Evolutionary conservation across 306 rosid species (phyloP), one percentile per base, ranked within the genome.

Genomic region (Delonix regia): DNA sequence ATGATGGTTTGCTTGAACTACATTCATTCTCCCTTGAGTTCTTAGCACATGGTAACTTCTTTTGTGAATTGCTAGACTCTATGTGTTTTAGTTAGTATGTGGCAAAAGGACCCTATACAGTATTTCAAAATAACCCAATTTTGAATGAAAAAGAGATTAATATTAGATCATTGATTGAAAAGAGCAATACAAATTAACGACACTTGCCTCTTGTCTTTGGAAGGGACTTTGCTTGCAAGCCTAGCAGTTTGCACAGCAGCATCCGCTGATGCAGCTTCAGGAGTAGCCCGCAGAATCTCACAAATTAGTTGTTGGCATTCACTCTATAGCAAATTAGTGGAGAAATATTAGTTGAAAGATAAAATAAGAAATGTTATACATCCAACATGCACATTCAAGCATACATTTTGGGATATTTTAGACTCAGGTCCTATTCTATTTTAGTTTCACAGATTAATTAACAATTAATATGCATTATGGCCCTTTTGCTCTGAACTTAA

Each of bases 221-320:
- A 91, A 79, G 97, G 97, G 80, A n/a, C 90, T 94, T 96, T 91
- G 88, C 84, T 93, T 9, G 94, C 96, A 85, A 96, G 92, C 88
- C 99, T 90, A 84, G 98, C 99, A 14, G 99, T 96, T 86, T 96
- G 99, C 76, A 91, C 96, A 47, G 97, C 97, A 86, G 99, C 98
- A 87, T 96, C 98, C 10, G 98, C 98, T 56, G 98, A 91, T 69
- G 99, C 97, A 76, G 98, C 99, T 87, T 96, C 99, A 45, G 98
- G 99, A 80, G 99, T 96, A 77, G 99, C 96, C 73, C 99, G 98
- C 80, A 96, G 86, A 82, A 96, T 89, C 86, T 96, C 99, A 83
- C 99, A 96, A 83, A 96, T 86, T 74, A 96, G 94, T 87, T 96
- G 99, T 85, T 96, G 99, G 88, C 99, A 96, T 86, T 93, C 99